Conservation (phyloP, 2,329 filamentous ascomycete genomes). For the Tolypocladium sp. region DNA sequence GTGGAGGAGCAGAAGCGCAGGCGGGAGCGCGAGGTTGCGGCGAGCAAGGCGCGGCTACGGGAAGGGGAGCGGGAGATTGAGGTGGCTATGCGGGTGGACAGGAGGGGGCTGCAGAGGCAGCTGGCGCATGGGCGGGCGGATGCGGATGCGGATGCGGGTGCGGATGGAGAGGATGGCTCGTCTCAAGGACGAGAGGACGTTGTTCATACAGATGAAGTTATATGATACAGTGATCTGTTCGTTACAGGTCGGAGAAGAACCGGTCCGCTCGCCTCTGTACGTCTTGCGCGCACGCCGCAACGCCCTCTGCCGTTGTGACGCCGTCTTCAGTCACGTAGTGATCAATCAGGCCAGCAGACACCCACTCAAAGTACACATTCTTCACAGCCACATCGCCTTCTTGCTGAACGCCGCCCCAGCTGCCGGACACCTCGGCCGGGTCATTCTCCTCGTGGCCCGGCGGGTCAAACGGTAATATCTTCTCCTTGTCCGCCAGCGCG, state of each 20-base stretch:
- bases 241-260: slow-evolving; percentile 33
- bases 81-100: slow-evolving; percentile 58
- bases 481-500: slow-evolving; percentile 51
- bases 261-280: slow-evolving; percentile 25
- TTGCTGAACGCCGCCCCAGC: neutral
- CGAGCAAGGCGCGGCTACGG: slow-evolving; percentile 50
- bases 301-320: slow-evolving; percentile 26
- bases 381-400: slow-evolving; percentile 22
- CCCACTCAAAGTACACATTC: slow-evolving; percentile 55
- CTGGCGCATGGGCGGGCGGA: slow-evolving; percentile 26
- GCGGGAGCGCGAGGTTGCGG: slow-evolving; percentile 49
- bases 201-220: neutral
- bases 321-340: slow-evolving; percentile 47
- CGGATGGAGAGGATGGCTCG: neutral
- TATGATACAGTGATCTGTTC: neutral
- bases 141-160: slow-evolving; percentile 6
- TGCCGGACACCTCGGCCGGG: slow-evolving; percentile 34
- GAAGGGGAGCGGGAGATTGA: slow-evolving; percentile 62
- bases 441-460: slow-evolving; percentile 39
- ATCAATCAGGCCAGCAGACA: slow-evolving; percentile 40
- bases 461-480: slow-evolving; percentile 38
- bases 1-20: slow-evolving; percentile 55
- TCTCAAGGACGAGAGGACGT: neutral
- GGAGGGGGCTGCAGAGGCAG: slow-evolving; percentile 56
- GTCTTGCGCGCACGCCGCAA: slow-evolving; percentile 27